Conservation (phyloP, 2,329 filamentous ascomycete species). For the Ophiocordyceps unilateralis region DNA sequence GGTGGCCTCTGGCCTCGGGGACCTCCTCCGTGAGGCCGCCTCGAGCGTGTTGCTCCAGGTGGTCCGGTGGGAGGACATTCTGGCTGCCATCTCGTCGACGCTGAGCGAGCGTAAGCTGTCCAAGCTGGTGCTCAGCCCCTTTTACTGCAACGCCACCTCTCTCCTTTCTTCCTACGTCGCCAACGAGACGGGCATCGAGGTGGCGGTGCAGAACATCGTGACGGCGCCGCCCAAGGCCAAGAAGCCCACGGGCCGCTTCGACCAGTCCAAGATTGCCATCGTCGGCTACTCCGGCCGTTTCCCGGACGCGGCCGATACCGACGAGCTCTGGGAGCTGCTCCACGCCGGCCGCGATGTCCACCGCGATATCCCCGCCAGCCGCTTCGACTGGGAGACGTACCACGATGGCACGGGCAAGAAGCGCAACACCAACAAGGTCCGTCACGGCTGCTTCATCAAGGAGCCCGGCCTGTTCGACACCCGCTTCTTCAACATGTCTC, state of each 20-base stretch:
- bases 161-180: background rate
- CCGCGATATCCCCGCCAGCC: conserved; percentile 38
- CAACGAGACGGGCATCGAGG: background rate
- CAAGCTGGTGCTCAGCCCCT: background rate
- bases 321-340: conserved; percentile 43
- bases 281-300: conserved; percentile 39
- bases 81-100: background rate
- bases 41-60: background rate
- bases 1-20: background rate
- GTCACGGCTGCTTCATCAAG: conserved; percentile 48
- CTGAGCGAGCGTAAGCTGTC: background rate
- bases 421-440: conserved; percentile 49
- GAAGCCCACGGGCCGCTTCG: background rate
- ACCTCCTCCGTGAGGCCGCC: background rate
- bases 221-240: background rate
- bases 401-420: conserved; percentile 47
- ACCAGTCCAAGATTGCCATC: conserved; percentile 40
- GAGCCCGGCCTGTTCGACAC: conserved; percentile 60
- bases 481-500: conserved; percentile 57
- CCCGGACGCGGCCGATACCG: conserved; percentile 16
- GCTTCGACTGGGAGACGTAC: conserved; percentile 48
- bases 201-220: background rate
- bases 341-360: conserved; percentile 49
- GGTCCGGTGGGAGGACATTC: background rate
- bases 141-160: conserved; percentile 1